phyloP scores from a whole-genome alignment of 164 flowering plant species.

The Aristolochia contorta region DNA sequence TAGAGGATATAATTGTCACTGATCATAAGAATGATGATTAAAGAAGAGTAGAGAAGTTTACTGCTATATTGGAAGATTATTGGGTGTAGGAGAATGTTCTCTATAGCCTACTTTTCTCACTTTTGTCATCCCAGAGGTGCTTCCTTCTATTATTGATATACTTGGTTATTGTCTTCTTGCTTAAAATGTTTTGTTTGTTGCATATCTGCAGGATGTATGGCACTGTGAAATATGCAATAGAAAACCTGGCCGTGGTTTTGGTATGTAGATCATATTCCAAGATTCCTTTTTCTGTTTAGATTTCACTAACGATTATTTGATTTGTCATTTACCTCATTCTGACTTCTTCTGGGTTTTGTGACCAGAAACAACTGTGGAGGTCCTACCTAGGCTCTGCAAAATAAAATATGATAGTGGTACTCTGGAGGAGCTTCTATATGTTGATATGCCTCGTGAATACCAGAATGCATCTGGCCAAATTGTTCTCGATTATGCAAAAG shows the following conservation, averaged over 20 bases:
- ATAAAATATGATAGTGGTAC: conserved; percentile 99
- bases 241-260: conserved; percentile 98
- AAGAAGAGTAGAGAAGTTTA: no score
- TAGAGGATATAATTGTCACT: no score
- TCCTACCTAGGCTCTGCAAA: conserved; percentile 92
- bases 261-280: conserved; percentile 32
- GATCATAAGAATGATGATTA: no score
- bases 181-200: background rate
- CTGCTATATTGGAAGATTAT: no score
- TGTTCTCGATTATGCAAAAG: conserved; percentile 95
- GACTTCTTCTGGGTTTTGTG: background rate
- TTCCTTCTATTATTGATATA: no score
- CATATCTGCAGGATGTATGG: conserved; percentile 82
- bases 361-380: conserved; percentile 95
- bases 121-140: no score
- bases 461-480: conserved; percentile 90
- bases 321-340: background rate
- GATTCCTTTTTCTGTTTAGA: background rate
- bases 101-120: no score
- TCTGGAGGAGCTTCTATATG: conserved; percentile 92
- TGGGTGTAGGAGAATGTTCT: no score
- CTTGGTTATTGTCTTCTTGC: no score
- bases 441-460: conserved; percentile 95
- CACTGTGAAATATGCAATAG: conserved; percentile 98
- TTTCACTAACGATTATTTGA: no score